Base-by-base conservation (phyloP, 1,284 basidiomycete genomes). In the Trichosporon sp. region DNA sequence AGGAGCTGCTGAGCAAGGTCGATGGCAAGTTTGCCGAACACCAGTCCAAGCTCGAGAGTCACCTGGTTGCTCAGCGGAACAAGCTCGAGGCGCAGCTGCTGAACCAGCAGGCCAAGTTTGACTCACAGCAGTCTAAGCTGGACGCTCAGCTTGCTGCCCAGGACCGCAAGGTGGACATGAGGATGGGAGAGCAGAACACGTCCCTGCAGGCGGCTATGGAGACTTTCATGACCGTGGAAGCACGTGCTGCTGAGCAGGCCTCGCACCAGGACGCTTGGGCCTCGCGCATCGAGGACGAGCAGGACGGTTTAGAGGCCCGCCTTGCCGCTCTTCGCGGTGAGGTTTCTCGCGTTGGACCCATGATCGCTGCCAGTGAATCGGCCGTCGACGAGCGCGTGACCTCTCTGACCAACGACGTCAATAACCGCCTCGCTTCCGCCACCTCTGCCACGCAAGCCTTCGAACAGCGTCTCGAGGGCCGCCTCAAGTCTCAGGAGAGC, bases 221-320 rank as follows among this genome's bases (percentile, higher is more conserved):
- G 31, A 63, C 59, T 8, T 63, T 63, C 59, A 63, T 63, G 59
- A 63, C 59, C 59, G 59, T 37, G 3, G 59, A 63, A 35, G 59
- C 59, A 35, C 59, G 59, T 35, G 59, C 59, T 6, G 59, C 59
- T 37, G 59, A 63, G 32, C 59, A 63, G 32, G 59, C 59, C 59
- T 63, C 59, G 59, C 59, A 63, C 59, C 59, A 63, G 59, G 59
- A 63, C 31, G 59, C 59, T 63, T 63, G 59, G 59, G 59, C 59
- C 31, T 63, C 59, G 12, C 59, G 59, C 59, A 63, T 63, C 32
- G 59, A 63, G 59, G 59, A 63, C 32, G 59, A 63, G 59, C 59
- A 63, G 31, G 59, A 63, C 16, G 59, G 59, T 37, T n/a, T 63
- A 21, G 59, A 63, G 37, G 59, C 59, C 10, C 59, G 59, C 12